Percentiles rank a stretch among this genome's conserved stretches.
Conservation (phyloP, 352 stramenopile genomes). For the Phytophthora pinifolia region DNA sequence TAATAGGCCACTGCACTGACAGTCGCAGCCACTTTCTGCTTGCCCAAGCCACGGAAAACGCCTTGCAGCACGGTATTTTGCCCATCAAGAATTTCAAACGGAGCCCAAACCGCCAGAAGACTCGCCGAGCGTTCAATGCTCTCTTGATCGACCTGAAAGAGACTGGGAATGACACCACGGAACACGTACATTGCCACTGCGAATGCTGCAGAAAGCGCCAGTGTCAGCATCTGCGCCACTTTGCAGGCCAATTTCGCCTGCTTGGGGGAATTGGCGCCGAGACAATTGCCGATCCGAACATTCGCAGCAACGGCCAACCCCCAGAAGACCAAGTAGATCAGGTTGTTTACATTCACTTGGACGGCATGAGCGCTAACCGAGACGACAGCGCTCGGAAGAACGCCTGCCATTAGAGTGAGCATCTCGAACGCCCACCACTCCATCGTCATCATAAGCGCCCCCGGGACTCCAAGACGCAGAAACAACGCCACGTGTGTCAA, state of each 20-base stretch:
- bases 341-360: slow-evolving; percentile 56
- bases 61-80: too few relatives aligned
- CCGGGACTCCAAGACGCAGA: slow-evolving; percentile 53
- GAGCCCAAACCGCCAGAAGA: too few relatives aligned
- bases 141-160: too few relatives aligned
- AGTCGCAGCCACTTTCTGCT: too few relatives aligned
- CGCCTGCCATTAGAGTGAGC: slow-evolving; percentile 59
- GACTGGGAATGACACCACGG: too few relatives aligned
- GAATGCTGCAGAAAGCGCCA: too few relatives aligned
- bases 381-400: slow-evolving; percentile 59
- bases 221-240: slow-evolving; percentile 39
- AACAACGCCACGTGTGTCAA: slow-evolving; percentile 46
- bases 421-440: slow-evolving; percentile 79
- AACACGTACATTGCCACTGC: too few relatives aligned
- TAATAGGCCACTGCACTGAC: too few relatives aligned
- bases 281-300: slow-evolving; percentile 73
- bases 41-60: too few relatives aligned
- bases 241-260: slow-evolving; percentile 44
- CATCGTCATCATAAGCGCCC: slow-evolving; percentile 64
- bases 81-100: too few relatives aligned
- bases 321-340: slow-evolving; percentile 74
- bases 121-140: too few relatives aligned
- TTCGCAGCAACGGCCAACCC: slow-evolving; percentile 61
- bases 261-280: slow-evolving; percentile 62
- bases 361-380: slow-evolving; percentile 66